Evolutionary conservation across 495 filamentous ascomycete species (phyloP).

Genomic region (Pseudomonodictys pantanalensis): DNA sequence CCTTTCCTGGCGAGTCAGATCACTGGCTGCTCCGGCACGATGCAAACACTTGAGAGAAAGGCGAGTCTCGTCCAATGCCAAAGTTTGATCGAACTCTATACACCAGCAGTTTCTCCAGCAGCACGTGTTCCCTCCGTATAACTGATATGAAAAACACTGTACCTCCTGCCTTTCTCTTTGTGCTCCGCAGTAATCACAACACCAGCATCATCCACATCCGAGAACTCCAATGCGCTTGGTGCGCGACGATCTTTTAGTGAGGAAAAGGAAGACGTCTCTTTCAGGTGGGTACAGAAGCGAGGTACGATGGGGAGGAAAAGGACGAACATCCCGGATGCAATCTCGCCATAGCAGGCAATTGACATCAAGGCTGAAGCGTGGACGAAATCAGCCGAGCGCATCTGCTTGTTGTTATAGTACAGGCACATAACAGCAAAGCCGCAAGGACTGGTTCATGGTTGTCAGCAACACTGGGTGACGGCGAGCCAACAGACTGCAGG

Average conservation of each 20-base stretch:
- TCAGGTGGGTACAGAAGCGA: conserved; percentile 5
- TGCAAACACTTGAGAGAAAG: no score
- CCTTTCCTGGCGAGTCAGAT: no score
- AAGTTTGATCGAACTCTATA: no score
- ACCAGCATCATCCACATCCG: not conserved
- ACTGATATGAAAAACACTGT: conserved; percentile 13
- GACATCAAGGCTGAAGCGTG: conserved; percentile 7
- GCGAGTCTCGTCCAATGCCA: no score
- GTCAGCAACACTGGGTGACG: not conserved
- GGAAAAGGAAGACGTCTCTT: not conserved
- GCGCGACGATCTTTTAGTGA: not conserved
- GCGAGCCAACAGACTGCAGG: no score
- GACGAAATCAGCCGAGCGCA: not conserved
- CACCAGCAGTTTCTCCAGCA: no score
- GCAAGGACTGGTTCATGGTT: conserved; percentile 1
- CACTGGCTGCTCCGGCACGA: no score
- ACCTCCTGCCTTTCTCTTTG: not conserved
- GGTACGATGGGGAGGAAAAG: conserved; percentile 17
- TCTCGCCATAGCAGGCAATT: conserved; percentile 15
- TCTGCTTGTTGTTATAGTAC: not conserved
- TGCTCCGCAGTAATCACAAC: not conserved
- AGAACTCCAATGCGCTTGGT: not conserved
- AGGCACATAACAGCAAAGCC: conserved; percentile 9
- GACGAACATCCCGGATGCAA: conserved; percentile 17
- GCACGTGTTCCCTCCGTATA: conserved; percentile 3